phyloP scores from a whole-genome alignment of 2,329 filamentous ascomycete species.

The Aspergillus sp. region DNA sequence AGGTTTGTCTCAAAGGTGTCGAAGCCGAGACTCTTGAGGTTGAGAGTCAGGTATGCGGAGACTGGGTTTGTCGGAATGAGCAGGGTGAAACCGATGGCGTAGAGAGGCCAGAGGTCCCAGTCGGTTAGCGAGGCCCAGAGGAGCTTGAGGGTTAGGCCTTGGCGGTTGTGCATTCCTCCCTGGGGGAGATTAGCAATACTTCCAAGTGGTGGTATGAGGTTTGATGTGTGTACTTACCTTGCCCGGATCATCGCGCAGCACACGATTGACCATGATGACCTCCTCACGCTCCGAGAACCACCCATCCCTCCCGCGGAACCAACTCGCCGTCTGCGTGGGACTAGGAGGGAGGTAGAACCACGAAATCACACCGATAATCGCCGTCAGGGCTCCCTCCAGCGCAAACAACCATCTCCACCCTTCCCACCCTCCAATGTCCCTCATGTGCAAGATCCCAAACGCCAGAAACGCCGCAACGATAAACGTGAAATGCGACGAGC shows the following conservation, averaged over 20 bases:
- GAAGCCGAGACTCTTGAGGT: constrained; percentile 59
- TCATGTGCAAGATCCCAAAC: constrained; percentile 48
- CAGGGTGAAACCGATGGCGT: constrained; percentile 53
- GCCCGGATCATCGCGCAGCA: constrained; percentile 57
- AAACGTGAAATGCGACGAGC: constrained; percentile 56
- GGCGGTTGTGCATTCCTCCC: constrained; percentile 65
- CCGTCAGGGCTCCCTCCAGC: constrained; percentile 53
- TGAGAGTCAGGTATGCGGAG: constrained; percentile 37
- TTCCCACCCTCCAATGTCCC: constrained; percentile 39
- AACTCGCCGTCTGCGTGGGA: constrained; percentile 66
- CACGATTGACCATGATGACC: constrained; percentile 71
- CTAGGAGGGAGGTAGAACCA: constrained; percentile 66
- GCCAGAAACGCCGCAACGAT: constrained; percentile 55
- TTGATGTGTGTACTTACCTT: neutral
- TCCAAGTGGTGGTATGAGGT: too few relatives aligned
- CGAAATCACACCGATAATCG: constrained; percentile 59
- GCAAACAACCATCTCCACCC: constrained; percentile 51
- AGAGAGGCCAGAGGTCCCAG: constrained; percentile 63
- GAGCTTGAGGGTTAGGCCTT: constrained; percentile 54
- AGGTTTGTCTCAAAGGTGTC: constrained; percentile 65
- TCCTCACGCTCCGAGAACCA: constrained; percentile 72
- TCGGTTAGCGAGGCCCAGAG: constrained; percentile 57
- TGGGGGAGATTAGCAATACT: constrained; percentile 43
- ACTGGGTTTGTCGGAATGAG: constrained; percentile 45
- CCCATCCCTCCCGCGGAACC: constrained; percentile 63